Base-by-base conservation (phyloP, 495 filamentous ascomycete genomes). In the Neurospora sp. region DNA sequence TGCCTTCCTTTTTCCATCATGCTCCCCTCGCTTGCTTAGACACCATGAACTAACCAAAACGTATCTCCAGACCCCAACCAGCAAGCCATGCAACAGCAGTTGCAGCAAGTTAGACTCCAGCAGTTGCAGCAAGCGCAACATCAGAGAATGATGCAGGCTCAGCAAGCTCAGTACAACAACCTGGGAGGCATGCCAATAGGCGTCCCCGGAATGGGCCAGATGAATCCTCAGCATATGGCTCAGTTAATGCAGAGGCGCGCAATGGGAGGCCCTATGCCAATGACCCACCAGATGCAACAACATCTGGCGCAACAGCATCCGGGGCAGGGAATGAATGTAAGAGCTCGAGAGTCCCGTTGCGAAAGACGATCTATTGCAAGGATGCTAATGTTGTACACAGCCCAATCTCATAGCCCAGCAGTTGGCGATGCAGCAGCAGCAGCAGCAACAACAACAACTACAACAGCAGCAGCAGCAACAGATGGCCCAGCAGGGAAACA, bases 171-270 rank as follows among this genome's bases (percentile, higher is more conserved):
- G 70, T 81, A 84, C 75, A 75, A 73, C n/a, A 75, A 74, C 66
- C 70, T 80, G 75, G 86, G 84, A 41, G 82, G 82, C 39, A 81
- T 91, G 76, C 88, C 87, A 27, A 89, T 92, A 78, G 89, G 87
- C 18, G 87, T 89, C 37, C 88, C 87, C 62, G 86, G 88, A 35
- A 88, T 91, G 84, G 84, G 87, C 31, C 78, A 79, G 69, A 79
- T 76, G 70, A 75, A 39, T 39, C 75, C 74, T 62, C 37, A 48
- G 9, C 74, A 76, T 41, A 71, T 48, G 46, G 82, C 75, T 73
- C 83, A 78, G 73, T 71, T 77, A 27, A 76, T 76, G 11, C 72
- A 76, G 20, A 71, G 74, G 54, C 79, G 76, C 69, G 74, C 75
- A 42, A 84, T 84, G 76, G 81, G 78, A 73, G 77, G 83, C 69